Conservation (phyloP, 495 filamentous ascomycete genomes). For the Staphylotrichum longicolle region DNA sequence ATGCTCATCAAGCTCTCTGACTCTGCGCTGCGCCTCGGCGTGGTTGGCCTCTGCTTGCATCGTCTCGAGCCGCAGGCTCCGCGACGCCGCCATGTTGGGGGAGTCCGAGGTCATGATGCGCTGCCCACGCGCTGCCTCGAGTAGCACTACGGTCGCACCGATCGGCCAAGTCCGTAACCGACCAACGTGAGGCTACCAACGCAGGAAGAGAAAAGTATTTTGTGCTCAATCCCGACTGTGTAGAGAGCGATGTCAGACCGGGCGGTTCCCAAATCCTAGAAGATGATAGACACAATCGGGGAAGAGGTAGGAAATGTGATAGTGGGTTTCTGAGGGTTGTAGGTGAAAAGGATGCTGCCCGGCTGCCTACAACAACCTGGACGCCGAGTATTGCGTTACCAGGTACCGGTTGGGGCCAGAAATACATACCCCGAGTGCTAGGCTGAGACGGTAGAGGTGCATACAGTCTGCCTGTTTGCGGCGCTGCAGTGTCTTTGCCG, state of each 20-base stretch:
- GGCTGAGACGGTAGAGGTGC: background rate
- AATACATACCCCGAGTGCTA: too few species aligned
- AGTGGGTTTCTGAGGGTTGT: too few species aligned
- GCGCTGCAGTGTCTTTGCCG: background rate
- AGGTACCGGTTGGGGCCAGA: background rate
- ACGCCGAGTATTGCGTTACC: too few species aligned
- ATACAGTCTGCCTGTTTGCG: constrained; percentile 5
- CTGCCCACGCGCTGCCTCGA: background rate
- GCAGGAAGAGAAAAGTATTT: background rate
- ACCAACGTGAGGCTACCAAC: background rate
- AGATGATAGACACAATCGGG: too few species aligned
- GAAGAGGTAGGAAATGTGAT: too few species aligned
- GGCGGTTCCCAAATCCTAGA: too few species aligned
- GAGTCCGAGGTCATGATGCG: background rate
- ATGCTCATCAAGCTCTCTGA: background rate
- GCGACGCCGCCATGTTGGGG: constrained; percentile 12
- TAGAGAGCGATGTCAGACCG: background rate
- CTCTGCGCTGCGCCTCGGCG: background rate
- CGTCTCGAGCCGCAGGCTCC: constrained; percentile 8
- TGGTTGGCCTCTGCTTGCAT: constrained; percentile 1
- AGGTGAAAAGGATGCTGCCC: too few species aligned
- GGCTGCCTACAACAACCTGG: too few species aligned
- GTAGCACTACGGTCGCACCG: background rate
- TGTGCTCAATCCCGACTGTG: background rate
- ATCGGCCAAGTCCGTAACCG: background rate